Evolutionary conservation across 345 rosid genomes (phyloP).

Genomic region (Cardamine occulta): DNA sequence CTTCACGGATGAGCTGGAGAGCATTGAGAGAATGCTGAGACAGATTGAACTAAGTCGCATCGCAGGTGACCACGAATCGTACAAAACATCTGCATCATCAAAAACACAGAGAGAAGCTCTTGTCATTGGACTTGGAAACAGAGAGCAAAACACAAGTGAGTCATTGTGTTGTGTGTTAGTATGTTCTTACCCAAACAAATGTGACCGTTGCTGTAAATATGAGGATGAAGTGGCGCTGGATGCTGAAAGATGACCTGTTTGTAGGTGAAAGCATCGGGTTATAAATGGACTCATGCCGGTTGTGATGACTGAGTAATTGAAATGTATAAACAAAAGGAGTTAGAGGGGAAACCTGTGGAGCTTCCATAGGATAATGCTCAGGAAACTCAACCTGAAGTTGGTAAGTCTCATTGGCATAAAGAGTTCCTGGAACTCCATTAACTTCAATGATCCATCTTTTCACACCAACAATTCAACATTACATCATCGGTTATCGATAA

Average conservation of each 20-base stretch:
- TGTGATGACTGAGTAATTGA: neutral
- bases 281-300: neutral
- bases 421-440: slow-evolving; percentile 62
- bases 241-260: slow-evolving; percentile 85
- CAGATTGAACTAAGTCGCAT: slow-evolving; percentile 97
- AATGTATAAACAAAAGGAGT: slow-evolving; percentile 3
- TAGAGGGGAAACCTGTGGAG: slow-evolving; percentile 39
- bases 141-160: neutral
- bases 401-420: slow-evolving; percentile 60
- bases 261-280: neutral
- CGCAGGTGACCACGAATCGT: slow-evolving; percentile 99
- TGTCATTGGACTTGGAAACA: neutral
- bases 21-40: slow-evolving; percentile 98
- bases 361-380: slow-evolving; percentile 47
- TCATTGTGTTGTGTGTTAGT: neutral
- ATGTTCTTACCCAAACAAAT: slow-evolving; percentile 81
- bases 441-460: slow-evolving; percentile 65
- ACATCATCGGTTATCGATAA: neutral
- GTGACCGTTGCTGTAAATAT: slow-evolving; percentile 96
- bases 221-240: slow-evolving; percentile 97
- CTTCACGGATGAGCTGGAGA: slow-evolving; percentile 93
- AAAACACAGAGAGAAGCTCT: neutral
- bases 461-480: slow-evolving; percentile 24
- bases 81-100: slow-evolving; percentile 64
- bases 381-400: slow-evolving; percentile 66